A percentile compares a stretch with the other conserved stretches of the same genome.
These are phyloP conservation scores for Kwoniella pini DNA, from an alignment of 768 basidiomycete species.

Conservation along the genomic window DNA sequence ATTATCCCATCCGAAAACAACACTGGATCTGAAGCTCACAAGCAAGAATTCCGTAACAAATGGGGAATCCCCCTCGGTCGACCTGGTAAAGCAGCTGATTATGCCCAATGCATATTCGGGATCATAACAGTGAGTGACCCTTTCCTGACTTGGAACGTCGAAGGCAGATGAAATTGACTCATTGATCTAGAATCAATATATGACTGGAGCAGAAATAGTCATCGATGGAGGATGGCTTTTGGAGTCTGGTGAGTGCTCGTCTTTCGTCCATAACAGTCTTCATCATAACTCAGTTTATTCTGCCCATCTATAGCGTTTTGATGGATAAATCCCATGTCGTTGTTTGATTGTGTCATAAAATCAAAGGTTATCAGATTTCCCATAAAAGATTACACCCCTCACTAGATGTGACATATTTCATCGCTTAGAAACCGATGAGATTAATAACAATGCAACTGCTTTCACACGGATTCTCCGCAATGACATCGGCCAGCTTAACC, in stretches of 20 bases:
- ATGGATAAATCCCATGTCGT: too few species aligned
- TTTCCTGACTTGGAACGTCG: neutral
- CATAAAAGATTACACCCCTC: too few species aligned
- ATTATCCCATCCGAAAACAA: slow-evolving; percentile 23
- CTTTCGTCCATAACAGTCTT: too few species aligned
- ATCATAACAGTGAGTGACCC: slow-evolving; percentile 34
- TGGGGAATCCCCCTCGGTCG: slow-evolving; percentile 48
- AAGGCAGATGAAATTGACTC: neutral
- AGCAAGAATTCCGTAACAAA: slow-evolving; percentile 23
- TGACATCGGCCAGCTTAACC: too few species aligned
- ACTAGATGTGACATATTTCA: too few species aligned
- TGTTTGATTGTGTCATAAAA: too few species aligned
- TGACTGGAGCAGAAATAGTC: slow-evolving; percentile 44
- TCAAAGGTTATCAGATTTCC: too few species aligned
- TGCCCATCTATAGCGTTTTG: too few species aligned
- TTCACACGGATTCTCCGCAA: too few species aligned
- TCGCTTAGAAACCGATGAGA: too few species aligned
- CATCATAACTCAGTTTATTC: too few species aligned
- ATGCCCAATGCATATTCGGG: slow-evolving; percentile 44
- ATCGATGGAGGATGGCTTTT: slow-evolving; percentile 52
- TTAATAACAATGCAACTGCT: too few species aligned
- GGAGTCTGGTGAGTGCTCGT: slow-evolving; percentile 24
- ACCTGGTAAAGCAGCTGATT: slow-evolving; percentile 46
- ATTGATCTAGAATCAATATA: slow-evolving; percentile 40
- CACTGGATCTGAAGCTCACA: slow-evolving; percentile 12